A percentile compares a stretch with the other conserved stretches of the same genome.
phyloP scores from a whole-genome alignment of 1,139 yeast genomes.

The Saccharomyces uvarum region DNA sequence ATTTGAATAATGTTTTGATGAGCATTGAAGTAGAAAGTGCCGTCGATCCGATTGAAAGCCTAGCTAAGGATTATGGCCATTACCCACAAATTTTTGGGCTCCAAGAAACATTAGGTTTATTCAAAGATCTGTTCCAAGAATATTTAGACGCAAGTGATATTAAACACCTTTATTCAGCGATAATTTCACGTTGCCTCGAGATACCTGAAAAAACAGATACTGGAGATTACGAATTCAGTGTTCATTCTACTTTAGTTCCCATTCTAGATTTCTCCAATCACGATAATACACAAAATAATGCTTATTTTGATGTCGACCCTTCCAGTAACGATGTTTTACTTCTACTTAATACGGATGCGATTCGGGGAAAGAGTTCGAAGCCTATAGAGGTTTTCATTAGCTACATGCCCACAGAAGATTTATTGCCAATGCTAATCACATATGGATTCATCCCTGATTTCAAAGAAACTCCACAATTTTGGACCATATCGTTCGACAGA shows the following conservation, averaged over 20 bases:
- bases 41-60: slow-evolving; percentile 1
- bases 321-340: slow-evolving; percentile 41
- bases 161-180: slow-evolving; percentile 42
- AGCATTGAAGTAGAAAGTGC: slow-evolving; percentile 19
- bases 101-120: slow-evolving; percentile 5
- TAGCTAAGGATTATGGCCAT: slow-evolving; percentile 3
- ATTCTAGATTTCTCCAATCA: slow-evolving; percentile 64
- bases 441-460: slow-evolving; percentile 46
- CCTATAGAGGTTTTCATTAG: slow-evolving; percentile 40
- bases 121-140: slow-evolving; percentile 7
- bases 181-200: slow-evolving; percentile 53
- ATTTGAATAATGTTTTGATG: slow-evolving; percentile 21
- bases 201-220: slow-evolving; percentile 41
- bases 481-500: slow-evolving; percentile 23
- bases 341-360: slow-evolving; percentile 16
- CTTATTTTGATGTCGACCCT: slow-evolving; percentile 56
- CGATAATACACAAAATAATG: slow-evolving; percentile 37
- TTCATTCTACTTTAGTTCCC: slow-evolving; percentile 56
- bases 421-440: slow-evolving; percentile 40
- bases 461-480: slow-evolving; percentile 9
- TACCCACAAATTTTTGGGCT: slow-evolving; percentile 10
- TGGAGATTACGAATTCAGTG: slow-evolving; percentile 34
- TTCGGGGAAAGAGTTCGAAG: neutral
- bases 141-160: neutral
- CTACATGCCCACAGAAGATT: slow-evolving; percentile 43